Evolutionary conservation across 108 stramenopile species (phyloP), one percentile per base, ranked within the genome.

Genomic region (Skeletonema marinoi): DNA sequence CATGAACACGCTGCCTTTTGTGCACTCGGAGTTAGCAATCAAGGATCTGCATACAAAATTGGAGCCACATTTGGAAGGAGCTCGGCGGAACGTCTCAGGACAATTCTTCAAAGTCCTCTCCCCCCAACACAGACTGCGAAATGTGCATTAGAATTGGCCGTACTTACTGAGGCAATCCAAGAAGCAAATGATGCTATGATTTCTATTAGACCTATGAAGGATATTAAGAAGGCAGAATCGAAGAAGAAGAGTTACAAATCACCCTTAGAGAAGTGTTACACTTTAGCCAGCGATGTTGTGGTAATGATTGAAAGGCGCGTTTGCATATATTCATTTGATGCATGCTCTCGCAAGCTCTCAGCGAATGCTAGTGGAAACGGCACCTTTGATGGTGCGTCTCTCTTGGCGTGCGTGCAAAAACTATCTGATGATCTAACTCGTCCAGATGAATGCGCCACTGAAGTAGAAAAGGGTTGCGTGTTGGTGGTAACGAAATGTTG

Each of bases 281-380:
- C 83, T 3, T 48, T 91, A 21, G 88, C 90, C 30, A 90, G 91
- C 16, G 87, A 89, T 44, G 88, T 91, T 61, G 88, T 96, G 1
- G 82, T 92, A 46, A 92, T 90, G 35, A 84, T 93, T 54, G 94
- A 96, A 66, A 78, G 85, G 17, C 89, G 94, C 46, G 87, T 91
- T 32, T 96, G 94, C 73, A 96, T 96, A 31, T 93, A 91, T 71
- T 90, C 94, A 5, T 96, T 96, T 78, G 94, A 96, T 79, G 84
- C 90, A 46, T 96, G 94, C 67, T 86, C 90, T 29, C 80, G 92
- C 32, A 88, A 88, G 48, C 90, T 90, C 50, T 82, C 88, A 16
- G 87, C 79, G 35, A 71, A 89, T 35, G 94, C 94, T n/a, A 88
- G 90, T 21, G 92, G 94, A 16, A 91, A 88, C 60, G 94, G 94